These are phyloP conservation scores for Xylariaceae sp. DNA, from an alignment of 2,329 filamentous ascomycete species.

Conservation along the genomic window DNA sequence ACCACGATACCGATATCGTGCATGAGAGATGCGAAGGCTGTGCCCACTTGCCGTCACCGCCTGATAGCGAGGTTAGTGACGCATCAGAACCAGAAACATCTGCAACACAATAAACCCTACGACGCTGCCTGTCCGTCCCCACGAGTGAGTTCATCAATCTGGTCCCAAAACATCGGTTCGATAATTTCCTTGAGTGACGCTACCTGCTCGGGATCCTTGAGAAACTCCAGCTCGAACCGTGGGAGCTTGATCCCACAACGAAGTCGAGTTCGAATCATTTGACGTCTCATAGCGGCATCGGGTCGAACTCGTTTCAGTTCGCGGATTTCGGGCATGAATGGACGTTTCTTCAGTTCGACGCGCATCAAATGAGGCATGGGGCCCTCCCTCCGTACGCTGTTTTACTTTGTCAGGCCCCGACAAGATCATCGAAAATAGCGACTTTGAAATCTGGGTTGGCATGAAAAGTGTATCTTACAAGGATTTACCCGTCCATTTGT, in stretches of 20 bases:
- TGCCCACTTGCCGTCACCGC: no score
- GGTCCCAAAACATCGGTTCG: conserved; percentile 10
- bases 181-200: conserved; percentile 8
- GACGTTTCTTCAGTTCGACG: conserved; percentile 3
- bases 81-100: no score
- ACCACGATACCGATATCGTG: no score
- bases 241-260: conserved; percentile 12
- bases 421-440: no score
- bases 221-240: conserved; percentile 5
- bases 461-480: conserved; percentile 8
- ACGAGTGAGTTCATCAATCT: conserved; percentile 8
- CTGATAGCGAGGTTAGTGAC: no score
- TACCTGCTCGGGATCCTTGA: conserved; percentile 7
- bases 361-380: conserved; percentile 6
- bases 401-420: neutral
- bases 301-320: neutral
- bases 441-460: no score
- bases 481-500: conserved; percentile 19
- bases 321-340: neutral
- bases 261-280: conserved; percentile 11
- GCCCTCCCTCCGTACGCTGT: neutral
- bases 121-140: no score
- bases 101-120: no score
- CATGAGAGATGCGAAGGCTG: no score
- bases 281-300: conserved; percentile 11